Conservation (phyloP, 192 early-diverging fungal genomes). For the Entomortierella parvispora region DNA sequence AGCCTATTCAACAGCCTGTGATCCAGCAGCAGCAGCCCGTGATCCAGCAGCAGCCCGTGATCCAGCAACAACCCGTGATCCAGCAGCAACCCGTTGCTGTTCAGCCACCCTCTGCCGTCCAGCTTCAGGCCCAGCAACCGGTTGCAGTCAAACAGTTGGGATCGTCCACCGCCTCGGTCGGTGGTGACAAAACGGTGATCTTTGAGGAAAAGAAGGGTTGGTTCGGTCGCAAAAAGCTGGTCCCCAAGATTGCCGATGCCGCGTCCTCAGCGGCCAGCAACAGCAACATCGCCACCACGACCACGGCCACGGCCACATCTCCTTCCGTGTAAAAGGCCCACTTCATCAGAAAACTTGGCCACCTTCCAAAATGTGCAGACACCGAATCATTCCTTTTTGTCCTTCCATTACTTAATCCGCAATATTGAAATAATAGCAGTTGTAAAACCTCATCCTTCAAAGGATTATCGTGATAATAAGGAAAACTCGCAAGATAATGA, state of each 20-base stretch:
- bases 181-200: conserved; percentile 14
- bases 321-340: no score
- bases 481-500: no score
- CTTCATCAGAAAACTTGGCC: no score
- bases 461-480: no score
- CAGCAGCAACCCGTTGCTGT: neutral
- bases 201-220: conserved; percentile 27
- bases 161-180: neutral
- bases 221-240: conserved; percentile 16
- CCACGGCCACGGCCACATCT: no score
- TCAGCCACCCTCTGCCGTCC: neutral
- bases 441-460: no score
- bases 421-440: no score
- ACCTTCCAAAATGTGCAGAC: no score
- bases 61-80: neutral
- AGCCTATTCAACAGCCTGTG: neutral
- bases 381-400: no score
- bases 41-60: neutral
- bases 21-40: neutral
- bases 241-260: conserved; percentile 5
- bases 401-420: no score
- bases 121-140: no score
- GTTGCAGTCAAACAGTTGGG: no score
- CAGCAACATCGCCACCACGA: neutral
- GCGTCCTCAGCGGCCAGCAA: neutral